Evolutionary conservation across 192 early-diverging fungal species (phyloP), one percentile per base, ranked within the genome.

Genomic region (Piromyces sp.): DNA sequence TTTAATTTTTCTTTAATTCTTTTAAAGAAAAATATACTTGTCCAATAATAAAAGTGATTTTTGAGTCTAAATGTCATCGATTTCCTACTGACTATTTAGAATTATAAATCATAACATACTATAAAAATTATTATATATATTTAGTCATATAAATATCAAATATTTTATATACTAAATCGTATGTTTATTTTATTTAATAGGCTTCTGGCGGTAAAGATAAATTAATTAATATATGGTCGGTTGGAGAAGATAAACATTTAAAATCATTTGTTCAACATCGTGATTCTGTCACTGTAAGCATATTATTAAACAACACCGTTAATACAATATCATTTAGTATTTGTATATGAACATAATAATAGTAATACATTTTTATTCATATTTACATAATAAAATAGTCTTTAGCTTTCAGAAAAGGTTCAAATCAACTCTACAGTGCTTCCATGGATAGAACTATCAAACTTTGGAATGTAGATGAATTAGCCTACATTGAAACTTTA

Each of bases 371-470:
- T 40, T 16, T 40, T 13, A 40, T n/a, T n/a, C n/a, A n/a, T n/a
- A n/a, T n/a, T n/a, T n/a, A n/a, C n/a, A n/a, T n/a, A n/a, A n/a
- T n/a, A 40, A 13, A 12, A 40, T 30, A 92, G 90, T 90, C 93
- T 28, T 87, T 98, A 82, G 91, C 88, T 19, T 99, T 99, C 87
- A 93, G 96, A 68, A 92, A 90, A 83, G 92, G 93, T 30, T 82
- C 86, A 80, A 88, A 90, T 82, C 92, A 95, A 81, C 89, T 99
- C 37, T 99, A 98, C 85, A 94, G 95, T 80, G 92, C 91, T 81
- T 95, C 95, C 12, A 86, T 87, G 29, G 98, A 99, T 84, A 94
- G 98, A 80, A 95, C 95, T 58, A 91, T 99, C 84, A 99, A 99
- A 85, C 80, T 98, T 36, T 99, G 97, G 97, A 96, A 99, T 85